Evolutionary conservation across 164 flowering plant species (phyloP), one percentile per base, ranked within the genome.

Genomic region (Pachysandra terminalis): DNA sequence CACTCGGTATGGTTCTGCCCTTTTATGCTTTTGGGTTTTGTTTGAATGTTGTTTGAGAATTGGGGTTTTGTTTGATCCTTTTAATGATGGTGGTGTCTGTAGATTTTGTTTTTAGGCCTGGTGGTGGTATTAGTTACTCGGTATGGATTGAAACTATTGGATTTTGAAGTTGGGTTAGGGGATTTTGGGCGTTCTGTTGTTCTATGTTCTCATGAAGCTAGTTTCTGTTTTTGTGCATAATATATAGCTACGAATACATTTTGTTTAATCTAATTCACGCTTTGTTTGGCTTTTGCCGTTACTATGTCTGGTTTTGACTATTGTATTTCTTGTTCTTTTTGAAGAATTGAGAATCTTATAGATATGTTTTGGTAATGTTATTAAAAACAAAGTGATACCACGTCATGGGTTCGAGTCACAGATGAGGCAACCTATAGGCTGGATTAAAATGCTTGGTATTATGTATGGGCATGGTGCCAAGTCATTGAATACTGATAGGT

Each of bases 181-280:
- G 25, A 3, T 68, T 45, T 40, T 24, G 45, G 63, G 37, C 16
- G 7, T 58, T 32, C 60, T 59, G 58, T 68, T 49, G 57, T 27
- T 64, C 37, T n/a, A n/a, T n/a, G n/a, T n/a, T 22, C 24, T 24
- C 49, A 51, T 35, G 10, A 25, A 48, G 19, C 32, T 59, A 61
- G 54, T 55, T 55, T 19, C 63, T 55, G 37, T 26, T 56, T 63
- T 55, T 69, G 67, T 69, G 60, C 49, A 61, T 60, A 57, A 23
- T 45, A 25, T 54, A 35, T 69, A 54, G 56, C 60, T 40, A 67
- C 37, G 3, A 32, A 32, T 32, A 7, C 37, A 7, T 32, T 7
- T 3, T 32, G 37, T 32, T 32, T 66, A 32, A 56, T 66, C 22
- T 19, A 57, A 64, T 64, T 64, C 53, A 19, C 40, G 15, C 27